Evolutionary conservation across 805 yeast genomes (phyloP).

Genomic region (Sugiyamaella americana): DNA sequence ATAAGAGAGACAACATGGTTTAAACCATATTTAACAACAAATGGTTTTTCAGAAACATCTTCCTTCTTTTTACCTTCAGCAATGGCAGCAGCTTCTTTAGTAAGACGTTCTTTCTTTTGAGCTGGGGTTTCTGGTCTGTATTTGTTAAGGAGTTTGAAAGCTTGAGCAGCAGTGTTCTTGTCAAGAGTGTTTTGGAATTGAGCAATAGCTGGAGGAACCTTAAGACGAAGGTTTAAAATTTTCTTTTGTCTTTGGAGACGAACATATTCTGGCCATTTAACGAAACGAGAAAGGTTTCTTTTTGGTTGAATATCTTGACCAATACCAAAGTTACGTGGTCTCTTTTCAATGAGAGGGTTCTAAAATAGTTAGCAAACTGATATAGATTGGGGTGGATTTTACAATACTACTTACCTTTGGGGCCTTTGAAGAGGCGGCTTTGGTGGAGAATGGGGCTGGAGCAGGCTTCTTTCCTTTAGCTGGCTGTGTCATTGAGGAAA

Average conservation of each 20-base stretch:
- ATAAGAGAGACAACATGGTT: slow-evolving; percentile 97
- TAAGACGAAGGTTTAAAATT: slow-evolving; percentile 88
- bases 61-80: slow-evolving; percentile 97
- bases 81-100: slow-evolving; percentile 98
- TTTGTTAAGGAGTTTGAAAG: slow-evolving; percentile 96
- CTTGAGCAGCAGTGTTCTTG: slow-evolving; percentile 97
- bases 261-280: slow-evolving; percentile 98
- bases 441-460: slow-evolving; percentile 94
- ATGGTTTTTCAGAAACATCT: slow-evolving; percentile 96
- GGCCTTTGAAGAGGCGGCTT: slow-evolving; percentile 40
- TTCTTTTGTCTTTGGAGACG: slow-evolving; percentile 99
- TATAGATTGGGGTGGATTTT: slow-evolving; percentile 13
- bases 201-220: slow-evolving; percentile 98
- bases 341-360: slow-evolving; percentile 85
- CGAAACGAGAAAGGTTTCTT: slow-evolving; percentile 94
- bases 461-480: slow-evolving; percentile 69
- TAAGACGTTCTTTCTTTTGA: slow-evolving; percentile 98
- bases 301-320: slow-evolving; percentile 96
- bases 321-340: slow-evolving; percentile 91
- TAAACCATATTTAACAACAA: slow-evolving; percentile 94
- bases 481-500: slow-evolving; percentile 29
- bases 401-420: slow-evolving; percentile 32
- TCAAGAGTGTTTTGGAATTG: slow-evolving; percentile 95
- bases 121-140: slow-evolving; percentile 97
- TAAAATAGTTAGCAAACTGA: slow-evolving; percentile 28